Evolutionary conservation across 2,329 filamentous ascomycete genomes (phyloP).

Genomic region (Colletotrichum abscissum): DNA sequence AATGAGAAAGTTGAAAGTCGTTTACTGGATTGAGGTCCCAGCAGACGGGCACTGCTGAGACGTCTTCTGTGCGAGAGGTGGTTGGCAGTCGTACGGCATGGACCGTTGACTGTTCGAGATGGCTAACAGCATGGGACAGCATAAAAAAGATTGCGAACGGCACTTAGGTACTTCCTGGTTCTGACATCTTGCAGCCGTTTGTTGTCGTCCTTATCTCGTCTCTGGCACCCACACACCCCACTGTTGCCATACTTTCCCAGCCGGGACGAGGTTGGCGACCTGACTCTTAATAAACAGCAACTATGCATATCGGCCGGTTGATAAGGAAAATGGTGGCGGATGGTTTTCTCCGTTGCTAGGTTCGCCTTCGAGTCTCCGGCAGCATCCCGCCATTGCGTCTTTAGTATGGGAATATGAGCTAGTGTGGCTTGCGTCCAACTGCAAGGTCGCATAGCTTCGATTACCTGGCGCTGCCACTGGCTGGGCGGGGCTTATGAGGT

Average conservation of each 20-base stretch:
- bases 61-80: slow-evolving; percentile 8
- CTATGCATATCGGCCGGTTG: slow-evolving; percentile 14
- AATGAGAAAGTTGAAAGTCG: background rate
- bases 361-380: background rate
- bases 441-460: slow-evolving; percentile 15
- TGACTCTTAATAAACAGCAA: slow-evolving; percentile 18
- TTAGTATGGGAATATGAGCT: background rate
- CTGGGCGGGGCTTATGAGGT: slow-evolving; percentile 14
- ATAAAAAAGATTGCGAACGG: background rate
- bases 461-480: slow-evolving; percentile 8
- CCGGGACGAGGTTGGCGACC: slow-evolving; percentile 3
- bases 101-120: background rate
- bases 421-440: slow-evolving; percentile 7
- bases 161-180: background rate
- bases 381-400: slow-evolving; percentile 4
- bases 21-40: background rate
- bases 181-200: background rate
- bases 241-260: slow-evolving; percentile 1
- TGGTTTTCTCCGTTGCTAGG: slow-evolving; percentile 3
- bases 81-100: slow-evolving; percentile 2
- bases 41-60: slow-evolving; percentile 9
- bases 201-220: slow-evolving; percentile 21
- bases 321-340: slow-evolving; percentile 24
- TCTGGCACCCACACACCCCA: background rate
- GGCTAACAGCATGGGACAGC: background rate